phyloP scores from a whole-genome alignment of 2,329 filamentous ascomycete species.

The Dothistroma septosporum region DNA sequence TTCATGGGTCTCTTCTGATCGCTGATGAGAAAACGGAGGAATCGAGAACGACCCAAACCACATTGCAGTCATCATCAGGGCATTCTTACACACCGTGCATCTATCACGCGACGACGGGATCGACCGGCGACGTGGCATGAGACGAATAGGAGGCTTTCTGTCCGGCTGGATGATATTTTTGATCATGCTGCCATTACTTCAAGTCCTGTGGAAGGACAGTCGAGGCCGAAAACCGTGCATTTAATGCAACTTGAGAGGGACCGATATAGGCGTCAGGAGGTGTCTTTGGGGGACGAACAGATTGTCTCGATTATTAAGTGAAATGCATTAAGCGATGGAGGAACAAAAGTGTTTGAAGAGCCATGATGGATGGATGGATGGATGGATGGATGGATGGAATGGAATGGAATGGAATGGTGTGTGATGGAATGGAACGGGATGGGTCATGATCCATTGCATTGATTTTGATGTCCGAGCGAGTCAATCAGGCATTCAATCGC shows the following conservation, averaged over 20 bases:
- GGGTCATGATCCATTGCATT: too few species aligned
- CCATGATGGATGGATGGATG: not conserved
- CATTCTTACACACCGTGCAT: not conserved
- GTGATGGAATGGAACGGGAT: too few species aligned
- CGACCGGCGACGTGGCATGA: not conserved
- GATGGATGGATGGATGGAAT: too few species aligned
- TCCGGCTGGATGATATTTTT: not conserved
- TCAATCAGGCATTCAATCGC: too few species aligned
- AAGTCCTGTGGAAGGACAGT: too few species aligned
- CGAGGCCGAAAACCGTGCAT: not conserved
- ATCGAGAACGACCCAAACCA: not conserved
- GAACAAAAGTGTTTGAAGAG: not conserved
- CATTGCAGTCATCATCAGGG: not conserved
- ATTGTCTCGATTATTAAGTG: not conserved
- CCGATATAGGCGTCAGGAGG: not conserved
- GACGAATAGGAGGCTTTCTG: not conserved
- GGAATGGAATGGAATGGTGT: too few species aligned
- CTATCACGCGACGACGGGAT: not conserved
- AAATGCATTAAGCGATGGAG: not conserved
- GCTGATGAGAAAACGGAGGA: not conserved
- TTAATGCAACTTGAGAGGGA: not conserved
- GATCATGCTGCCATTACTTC: not conserved
- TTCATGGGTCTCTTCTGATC: slow-evolving; percentile 31
- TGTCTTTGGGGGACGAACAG: not conserved
- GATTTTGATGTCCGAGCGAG: too few species aligned